Conservation (phyloP, 148 eudicot species). For the Rhododendron williamsianum region DNA sequence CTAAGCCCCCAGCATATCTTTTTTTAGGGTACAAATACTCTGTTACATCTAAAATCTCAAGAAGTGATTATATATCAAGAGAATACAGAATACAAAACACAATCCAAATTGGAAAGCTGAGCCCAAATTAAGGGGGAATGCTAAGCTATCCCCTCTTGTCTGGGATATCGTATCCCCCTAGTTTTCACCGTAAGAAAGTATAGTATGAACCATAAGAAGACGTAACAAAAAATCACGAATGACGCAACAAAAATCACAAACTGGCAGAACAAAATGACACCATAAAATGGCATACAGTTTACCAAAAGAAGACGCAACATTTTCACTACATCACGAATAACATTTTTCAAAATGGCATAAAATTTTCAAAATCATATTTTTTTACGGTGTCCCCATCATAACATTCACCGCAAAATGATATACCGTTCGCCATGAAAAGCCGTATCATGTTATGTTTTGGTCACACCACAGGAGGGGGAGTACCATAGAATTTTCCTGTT, state of each 20-base stretch:
- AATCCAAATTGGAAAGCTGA: not conserved
- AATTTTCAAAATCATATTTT: too few species aligned
- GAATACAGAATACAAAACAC: not conserved
- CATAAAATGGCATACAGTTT: not conserved
- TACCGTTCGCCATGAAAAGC: not conserved
- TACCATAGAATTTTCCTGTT: not conserved
- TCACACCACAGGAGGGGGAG: too few species aligned
- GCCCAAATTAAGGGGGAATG: not conserved
- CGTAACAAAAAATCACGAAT: not conserved
- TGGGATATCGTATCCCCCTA: too few species aligned
- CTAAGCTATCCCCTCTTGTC: too few species aligned
- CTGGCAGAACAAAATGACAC: too few species aligned
- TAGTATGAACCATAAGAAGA: too few species aligned
- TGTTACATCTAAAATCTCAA: not conserved
- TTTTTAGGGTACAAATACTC: not conserved
- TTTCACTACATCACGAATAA: not conserved
- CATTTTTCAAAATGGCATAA: not conserved
- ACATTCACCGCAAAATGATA: not conserved
- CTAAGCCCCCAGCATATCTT: not conserved
- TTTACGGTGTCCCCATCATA: not conserved
- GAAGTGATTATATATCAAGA: not conserved
- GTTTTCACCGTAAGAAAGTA: too few species aligned
- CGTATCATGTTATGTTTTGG: too few species aligned
- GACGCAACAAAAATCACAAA: too few species aligned
- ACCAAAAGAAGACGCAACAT: not conserved